Evolutionary conservation across 176 grass and related monocot species (phyloP), one percentile per base, ranked within the genome.

Genomic region (Saccharum spontaneum): DNA sequence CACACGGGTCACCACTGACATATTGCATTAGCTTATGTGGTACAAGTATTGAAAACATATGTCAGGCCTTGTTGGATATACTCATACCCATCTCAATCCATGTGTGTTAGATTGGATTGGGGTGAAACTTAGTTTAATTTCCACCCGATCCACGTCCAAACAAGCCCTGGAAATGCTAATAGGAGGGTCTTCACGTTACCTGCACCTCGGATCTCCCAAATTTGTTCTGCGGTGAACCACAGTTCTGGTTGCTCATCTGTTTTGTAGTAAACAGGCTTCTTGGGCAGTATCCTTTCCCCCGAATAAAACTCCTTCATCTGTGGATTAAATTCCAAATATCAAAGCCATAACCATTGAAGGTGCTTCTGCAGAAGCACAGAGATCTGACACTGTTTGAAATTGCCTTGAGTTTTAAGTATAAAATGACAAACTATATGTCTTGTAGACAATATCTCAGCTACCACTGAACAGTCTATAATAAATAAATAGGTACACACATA

Each of bases 151-250:
- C 18, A 2, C 2, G 0, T 59, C 20, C 55, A 60, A 59, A 60
- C 55, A 23, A 60, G 55, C 20, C 7, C 55, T 64, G 43, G 24
- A 79, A 41, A 74, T 73, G 55, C 67, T 66, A 60, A 16, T 36
- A 65, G 16, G 30, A 39, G 14, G 71, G 6, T 70, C 9, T 75
- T 73, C 26, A 57, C 5, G 28, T 62, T 98, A 94, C 97, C 93
- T 89, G 97, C 81, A 14, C 97, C 89, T 71, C 90, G 87, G 62
- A 99, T 92, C 79, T 96, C 93, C 97, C 97, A 99, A 73, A 99
- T 94, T 60, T 92, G 91, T 79, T 99, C 91, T 37, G 90, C 86
- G 39, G 66, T 48, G 37, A 96, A 99, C 91, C 97, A 96, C 78
- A 96, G 37, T 67, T 94, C 90, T 3, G 93, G 93, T 49, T 87